phyloP scores from a whole-genome alignment of 2,329 filamentous ascomycete species.

The Penicillium glabrum region DNA sequence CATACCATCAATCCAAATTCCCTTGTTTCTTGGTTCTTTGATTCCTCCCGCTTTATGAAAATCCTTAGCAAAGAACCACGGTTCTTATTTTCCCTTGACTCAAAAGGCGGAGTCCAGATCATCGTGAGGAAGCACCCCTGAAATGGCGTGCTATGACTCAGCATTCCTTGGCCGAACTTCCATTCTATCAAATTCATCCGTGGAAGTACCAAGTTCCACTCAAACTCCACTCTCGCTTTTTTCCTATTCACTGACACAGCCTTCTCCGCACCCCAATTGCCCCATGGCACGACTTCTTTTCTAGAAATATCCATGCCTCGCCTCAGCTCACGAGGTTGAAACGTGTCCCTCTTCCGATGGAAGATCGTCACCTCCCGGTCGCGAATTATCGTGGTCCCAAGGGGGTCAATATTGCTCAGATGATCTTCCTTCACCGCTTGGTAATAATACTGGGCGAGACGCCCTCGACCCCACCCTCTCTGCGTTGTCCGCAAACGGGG shows the following conservation, averaged over 20 bases:
- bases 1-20: neutral
- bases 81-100: neutral
- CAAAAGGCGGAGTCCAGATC: neutral
- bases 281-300: neutral
- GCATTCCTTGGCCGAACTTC: neutral
- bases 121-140: neutral
- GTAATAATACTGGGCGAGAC: neutral
- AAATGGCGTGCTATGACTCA: neutral
- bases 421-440: constrained; percentile 3
- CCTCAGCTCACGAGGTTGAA: neutral
- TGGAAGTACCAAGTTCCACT: neutral
- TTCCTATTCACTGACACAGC: neutral
- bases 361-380: neutral
- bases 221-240: neutral
- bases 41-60: neutral
- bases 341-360: neutral
- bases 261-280: neutral
- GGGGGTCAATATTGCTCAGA: neutral
- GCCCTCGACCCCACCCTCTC: neutral
- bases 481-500: constrained; percentile 1
- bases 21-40: neutral
- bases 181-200: neutral
- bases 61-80: neutral
- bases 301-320: neutral
- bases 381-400: neutral